phyloP scores from a whole-genome alignment of 768 basidiomycete genomes.

The Sarcodon sp. region DNA sequence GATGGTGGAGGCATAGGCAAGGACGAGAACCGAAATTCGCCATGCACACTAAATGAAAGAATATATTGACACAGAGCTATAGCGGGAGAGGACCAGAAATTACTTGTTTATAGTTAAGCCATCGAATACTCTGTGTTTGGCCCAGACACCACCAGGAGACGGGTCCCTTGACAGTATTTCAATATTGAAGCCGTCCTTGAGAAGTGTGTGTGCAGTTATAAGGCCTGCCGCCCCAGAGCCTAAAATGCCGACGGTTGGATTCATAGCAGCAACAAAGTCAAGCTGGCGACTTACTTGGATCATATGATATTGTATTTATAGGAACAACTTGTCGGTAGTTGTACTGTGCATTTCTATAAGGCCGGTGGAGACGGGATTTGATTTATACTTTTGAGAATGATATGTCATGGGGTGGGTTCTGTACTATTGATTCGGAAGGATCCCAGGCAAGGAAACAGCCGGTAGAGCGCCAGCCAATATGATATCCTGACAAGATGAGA shows the following conservation, averaged over 20 bases:
- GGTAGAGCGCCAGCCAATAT: too few species aligned
- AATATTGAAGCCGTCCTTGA: conserved; percentile 47
- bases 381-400: too few species aligned
- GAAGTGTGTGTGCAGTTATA: conserved; percentile 41
- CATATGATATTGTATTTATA: too few species aligned
- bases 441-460: too few species aligned
- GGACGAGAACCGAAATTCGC: conserved; percentile 47
- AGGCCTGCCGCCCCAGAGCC: conserved; percentile 48
- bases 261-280: too few species aligned
- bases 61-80: neutral
- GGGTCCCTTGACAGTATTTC: conserved; percentile 42
- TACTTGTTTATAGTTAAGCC: conserved; percentile 50
- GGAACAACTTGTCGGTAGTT: too few species aligned
- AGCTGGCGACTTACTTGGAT: too few species aligned
- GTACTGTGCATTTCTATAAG: too few species aligned
- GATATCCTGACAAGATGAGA: too few species aligned
- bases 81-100: neutral
- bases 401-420: too few species aligned
- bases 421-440: too few species aligned
- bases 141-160: conserved; percentile 48
- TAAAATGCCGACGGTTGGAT: conserved; percentile 29
- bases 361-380: too few species aligned
- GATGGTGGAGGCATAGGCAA: conserved; percentile 36
- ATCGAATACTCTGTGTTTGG: conserved; percentile 39
- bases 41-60: conserved; percentile 35